Base-by-base conservation (phyloP, 768 basidiomycete genomes). In the Galerina sulciceps region DNA sequence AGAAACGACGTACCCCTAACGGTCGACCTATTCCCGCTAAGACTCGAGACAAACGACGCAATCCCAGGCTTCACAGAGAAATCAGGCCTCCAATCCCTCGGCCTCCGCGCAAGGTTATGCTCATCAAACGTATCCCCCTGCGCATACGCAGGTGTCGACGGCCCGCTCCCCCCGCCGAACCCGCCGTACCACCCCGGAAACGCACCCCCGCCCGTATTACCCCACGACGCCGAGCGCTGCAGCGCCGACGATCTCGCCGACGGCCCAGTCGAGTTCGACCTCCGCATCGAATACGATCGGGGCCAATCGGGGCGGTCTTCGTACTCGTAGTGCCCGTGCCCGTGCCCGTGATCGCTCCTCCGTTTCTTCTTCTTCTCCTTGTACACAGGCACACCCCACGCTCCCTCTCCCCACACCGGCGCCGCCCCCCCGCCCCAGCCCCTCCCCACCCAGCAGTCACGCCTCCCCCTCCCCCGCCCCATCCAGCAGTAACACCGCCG, bases 21-120 rank as follows among this genome's bases (percentile, higher is more conserved):
- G 53, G 75, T 74, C 0, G 74, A 70, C 31, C 65, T 63, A 22
- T 55, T 61, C 57, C 64, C 75, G 14, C 64, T 65, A 34, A 75
- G 61, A 40, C 64, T 62, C n/a, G 69, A 66, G 3, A 75, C 62
- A 43, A 65, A 72, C 18, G 66, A 58, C 13, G 66, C 62, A 6
- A 75, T 20, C 35, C 71, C 70, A 10, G 61, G 53, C 15, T 68
- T 61, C 1, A 74, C 63, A 17, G 67, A 66, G 64, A 76, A 81
- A 54, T 79, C 79, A 3, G 75, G 69, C 48, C 79, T 71, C 79
- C 79, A 81, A 63, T 81, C 79, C 18, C 71, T 58, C 36, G 79
- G 79, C 11, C 79, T 65, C 52, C 71, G 65, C 20, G 79, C 72
- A 4, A 79, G 64, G 53, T 80, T 79, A 17, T 67, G 62, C 47